phyloP scores from a whole-genome alignment of 208 protist genomes.

The Leishmania amazonensis region DNA sequence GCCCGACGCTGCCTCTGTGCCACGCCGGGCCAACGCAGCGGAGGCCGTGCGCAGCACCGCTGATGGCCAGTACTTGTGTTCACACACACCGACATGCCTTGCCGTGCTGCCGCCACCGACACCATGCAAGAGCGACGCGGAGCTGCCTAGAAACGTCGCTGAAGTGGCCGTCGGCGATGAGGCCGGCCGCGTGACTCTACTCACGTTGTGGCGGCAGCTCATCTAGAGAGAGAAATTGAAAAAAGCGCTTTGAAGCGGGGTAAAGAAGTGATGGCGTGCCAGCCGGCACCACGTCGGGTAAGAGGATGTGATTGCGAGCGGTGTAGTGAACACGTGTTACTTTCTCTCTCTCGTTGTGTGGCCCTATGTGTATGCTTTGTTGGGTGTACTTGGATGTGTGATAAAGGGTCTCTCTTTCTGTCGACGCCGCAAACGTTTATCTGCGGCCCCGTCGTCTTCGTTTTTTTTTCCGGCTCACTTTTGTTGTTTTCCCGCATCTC shows the following conservation, averaged over 20 bases:
- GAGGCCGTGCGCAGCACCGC: neutral
- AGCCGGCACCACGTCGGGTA: neutral
- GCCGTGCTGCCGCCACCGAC: slow-evolving; percentile 25
- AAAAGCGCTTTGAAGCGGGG: no score
- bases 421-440: neutral
- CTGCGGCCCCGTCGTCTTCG: no score
- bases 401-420: neutral
- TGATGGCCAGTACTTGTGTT: slow-evolving; percentile 25
- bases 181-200: slow-evolving; percentile 50
- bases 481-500: neutral
- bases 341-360: neutral
- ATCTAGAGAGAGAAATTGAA: neutral
- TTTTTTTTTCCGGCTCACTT: neutral
- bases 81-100: slow-evolving; percentile 22
- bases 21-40: neutral
- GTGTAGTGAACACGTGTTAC: neutral
- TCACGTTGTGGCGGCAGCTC: slow-evolving; percentile 52
- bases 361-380: neutral
- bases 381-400: neutral
- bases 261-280: neutral
- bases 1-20: neutral
- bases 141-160: slow-evolving; percentile 20
- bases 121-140: slow-evolving; percentile 14
- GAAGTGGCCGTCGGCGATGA: slow-evolving; percentile 65
- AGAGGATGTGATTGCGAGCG: neutral